phyloP scores from a whole-genome alignment of 352 stramenopile species.

The Globisporangium middletonii region DNA sequence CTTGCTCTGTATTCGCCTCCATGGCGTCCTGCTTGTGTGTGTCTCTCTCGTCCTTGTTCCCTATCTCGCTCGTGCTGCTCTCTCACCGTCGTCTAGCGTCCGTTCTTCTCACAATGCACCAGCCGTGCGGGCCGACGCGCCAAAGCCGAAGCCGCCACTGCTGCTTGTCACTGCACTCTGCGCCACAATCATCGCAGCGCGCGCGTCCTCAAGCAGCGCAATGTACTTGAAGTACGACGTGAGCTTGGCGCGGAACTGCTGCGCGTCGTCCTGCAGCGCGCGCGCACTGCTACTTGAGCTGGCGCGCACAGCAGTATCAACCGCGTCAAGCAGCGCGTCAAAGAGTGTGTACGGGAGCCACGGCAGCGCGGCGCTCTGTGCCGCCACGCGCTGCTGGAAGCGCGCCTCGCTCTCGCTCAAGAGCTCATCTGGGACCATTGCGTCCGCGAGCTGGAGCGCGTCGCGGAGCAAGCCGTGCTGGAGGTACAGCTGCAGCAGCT shows the following conservation, averaged over 20 bases:
- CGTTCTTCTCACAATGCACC: background rate
- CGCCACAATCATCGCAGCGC: constrained; percentile 37
- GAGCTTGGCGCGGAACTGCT: constrained; percentile 35
- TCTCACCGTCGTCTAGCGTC: too few species aligned
- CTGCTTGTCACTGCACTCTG: constrained; percentile 4
- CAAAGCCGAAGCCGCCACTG: constrained; percentile 9
- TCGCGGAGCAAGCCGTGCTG: constrained; percentile 60
- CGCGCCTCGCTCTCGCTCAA: constrained; percentile 27
- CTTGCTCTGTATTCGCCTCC: background rate
- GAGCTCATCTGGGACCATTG: constrained; percentile 32
- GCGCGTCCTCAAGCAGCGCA: constrained; percentile 42
- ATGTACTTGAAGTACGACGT: constrained; percentile 48
- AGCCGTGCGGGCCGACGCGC: constrained; percentile 2
- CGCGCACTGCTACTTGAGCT: constrained; percentile 3
- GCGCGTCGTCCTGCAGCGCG: constrained; percentile 23
- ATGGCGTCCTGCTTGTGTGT: background rate
- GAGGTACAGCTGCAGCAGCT: constrained; percentile 53
- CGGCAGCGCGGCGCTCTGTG: constrained; percentile 21
- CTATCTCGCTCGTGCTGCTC: too few species aligned
- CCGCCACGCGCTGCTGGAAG: constrained; percentile 33
- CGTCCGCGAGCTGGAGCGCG: constrained; percentile 44
- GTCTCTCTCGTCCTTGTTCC: background rate
- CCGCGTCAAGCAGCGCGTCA: constrained; percentile 50
- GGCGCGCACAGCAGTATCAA: constrained; percentile 27
- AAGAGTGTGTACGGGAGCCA: constrained; percentile 73